These are phyloP conservation scores for Triticum timopheevii DNA, from an alignment of 176 grass and related monocot genomes.

Conservation along the genomic window DNA sequence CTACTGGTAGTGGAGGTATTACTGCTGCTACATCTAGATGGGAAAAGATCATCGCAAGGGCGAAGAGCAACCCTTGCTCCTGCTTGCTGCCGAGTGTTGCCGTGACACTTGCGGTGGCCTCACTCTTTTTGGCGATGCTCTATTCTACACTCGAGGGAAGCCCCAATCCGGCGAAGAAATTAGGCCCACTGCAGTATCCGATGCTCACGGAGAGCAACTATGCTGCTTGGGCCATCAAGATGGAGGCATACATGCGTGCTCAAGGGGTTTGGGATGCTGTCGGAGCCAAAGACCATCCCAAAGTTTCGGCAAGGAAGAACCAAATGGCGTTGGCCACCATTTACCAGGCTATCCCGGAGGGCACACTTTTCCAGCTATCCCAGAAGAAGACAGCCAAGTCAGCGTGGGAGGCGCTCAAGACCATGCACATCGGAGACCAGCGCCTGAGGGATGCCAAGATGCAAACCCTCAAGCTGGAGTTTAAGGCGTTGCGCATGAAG, in stretches of 20 bases:
- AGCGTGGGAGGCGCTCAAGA: not conserved
- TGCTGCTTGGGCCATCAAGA: not conserved
- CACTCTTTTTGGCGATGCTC: not conserved
- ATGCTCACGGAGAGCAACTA: not conserved
- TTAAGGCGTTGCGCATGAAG: not conserved
- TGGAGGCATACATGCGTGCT: not conserved
- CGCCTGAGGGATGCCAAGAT: not conserved
- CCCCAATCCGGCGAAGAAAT: not conserved
- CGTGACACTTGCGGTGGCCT: not conserved
- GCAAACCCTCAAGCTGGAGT: not conserved
- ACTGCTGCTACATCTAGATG: not conserved
- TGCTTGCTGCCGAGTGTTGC: not conserved
- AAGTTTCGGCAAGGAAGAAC: not conserved
- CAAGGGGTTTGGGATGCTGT: not conserved
- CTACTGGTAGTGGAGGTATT: too few species aligned
- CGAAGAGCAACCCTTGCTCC: not conserved
- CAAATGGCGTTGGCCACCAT: not conserved
- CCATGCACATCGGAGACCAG: not conserved
- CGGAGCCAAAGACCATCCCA: not conserved
- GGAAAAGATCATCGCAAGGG: not conserved
- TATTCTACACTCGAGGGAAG: not conserved
- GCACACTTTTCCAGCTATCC: not conserved
- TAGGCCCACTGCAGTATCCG: not conserved
- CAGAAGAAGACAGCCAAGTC: not conserved
- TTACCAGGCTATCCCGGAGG: not conserved